These are phyloP conservation scores for Hirschfeldia incana DNA, from an alignment of 345 rosid genomes.

Conservation along the genomic window DNA sequence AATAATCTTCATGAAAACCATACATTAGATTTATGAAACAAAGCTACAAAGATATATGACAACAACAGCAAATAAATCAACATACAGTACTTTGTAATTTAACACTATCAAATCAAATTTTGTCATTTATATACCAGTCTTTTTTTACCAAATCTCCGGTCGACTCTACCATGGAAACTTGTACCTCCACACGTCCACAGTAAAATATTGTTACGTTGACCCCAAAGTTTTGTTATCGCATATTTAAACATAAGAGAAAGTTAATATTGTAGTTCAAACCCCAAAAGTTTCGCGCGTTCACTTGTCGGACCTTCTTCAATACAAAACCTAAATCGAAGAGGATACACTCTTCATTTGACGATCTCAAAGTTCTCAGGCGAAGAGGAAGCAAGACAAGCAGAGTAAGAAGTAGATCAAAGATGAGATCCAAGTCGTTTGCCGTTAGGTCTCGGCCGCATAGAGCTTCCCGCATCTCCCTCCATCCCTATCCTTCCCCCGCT, in stretches of 20 bases:
- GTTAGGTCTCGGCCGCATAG: constrained; percentile 4
- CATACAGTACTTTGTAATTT: too few species aligned
- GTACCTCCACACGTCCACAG: too few species aligned
- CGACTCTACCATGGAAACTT: too few species aligned
- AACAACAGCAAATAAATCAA: too few species aligned
- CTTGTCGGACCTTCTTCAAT: background rate
- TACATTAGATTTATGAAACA: too few species aligned
- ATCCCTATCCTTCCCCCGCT: constrained; percentile 5
- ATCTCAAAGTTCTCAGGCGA: constrained; percentile 11
- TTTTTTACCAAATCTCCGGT: too few species aligned
- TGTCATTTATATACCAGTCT: too few species aligned
- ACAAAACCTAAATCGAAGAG: background rate
- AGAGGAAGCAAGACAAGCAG: background rate
- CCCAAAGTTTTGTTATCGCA: background rate
- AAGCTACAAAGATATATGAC: too few species aligned
- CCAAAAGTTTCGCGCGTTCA: background rate
- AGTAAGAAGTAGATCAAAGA: too few species aligned
- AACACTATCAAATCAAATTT: too few species aligned
- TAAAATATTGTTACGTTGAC: background rate
- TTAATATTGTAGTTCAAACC: background rate
- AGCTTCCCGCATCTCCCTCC: constrained; percentile 3
- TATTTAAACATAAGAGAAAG: too few species aligned
- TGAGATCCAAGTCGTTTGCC: constrained; percentile 25
- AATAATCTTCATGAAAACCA: too few species aligned
- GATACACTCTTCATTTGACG: background rate